These are phyloP conservation scores for Mesostigma viride DNA, from an alignment of 139 green algal species.

Conservation along the genomic window DNA sequence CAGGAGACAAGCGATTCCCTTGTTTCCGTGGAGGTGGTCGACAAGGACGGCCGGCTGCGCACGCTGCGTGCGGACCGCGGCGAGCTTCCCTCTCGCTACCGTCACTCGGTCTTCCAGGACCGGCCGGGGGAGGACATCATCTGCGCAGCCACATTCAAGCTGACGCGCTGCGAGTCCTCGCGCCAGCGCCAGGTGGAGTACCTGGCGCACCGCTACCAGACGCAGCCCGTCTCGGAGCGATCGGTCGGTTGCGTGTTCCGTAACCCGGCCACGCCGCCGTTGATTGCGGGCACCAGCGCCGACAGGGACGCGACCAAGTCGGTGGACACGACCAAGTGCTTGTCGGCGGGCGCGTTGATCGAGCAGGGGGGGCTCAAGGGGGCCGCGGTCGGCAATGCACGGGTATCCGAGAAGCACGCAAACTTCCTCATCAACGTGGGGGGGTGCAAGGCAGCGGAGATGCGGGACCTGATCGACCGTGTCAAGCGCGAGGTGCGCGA, in stretches of 20 bases:
- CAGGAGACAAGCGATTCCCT: slow-evolving; percentile 30
- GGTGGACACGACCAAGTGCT: too few relatives aligned
- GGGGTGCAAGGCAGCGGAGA: slow-evolving; percentile 18
- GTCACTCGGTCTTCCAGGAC: slow-evolving; percentile 31
- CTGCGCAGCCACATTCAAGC: slow-evolving; percentile 24
- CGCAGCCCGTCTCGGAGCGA: slow-evolving; percentile 25
- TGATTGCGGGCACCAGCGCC: too few relatives aligned
- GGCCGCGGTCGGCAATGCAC: slow-evolving; percentile 24
- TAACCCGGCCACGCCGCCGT: slow-evolving; percentile 23
- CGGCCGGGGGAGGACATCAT: slow-evolving; percentile 10
- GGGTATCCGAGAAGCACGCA: slow-evolving; percentile 36
- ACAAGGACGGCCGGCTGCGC: neutral
- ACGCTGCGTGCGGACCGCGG: slow-evolving; percentile 11
- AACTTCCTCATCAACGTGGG: slow-evolving; percentile 39
- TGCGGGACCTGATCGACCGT: slow-evolving; percentile 28
- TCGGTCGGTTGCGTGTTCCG: slow-evolving; percentile 36
- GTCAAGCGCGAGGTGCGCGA: slow-evolving; percentile 24
- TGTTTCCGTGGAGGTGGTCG: slow-evolving; percentile 29
- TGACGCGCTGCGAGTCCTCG: neutral
- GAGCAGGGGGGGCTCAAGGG: slow-evolving; percentile 37
- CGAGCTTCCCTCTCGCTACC: slow-evolving; percentile 19
- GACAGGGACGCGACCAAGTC: too few relatives aligned
- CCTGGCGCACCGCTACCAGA: slow-evolving; percentile 23
- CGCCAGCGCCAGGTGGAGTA: slow-evolving; percentile 19
- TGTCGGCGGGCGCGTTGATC: slow-evolving; percentile 36